Evolutionary conservation across 2,329 filamentous ascomycete species (phyloP), one percentile per base, ranked within the genome.

Genomic region (Phaeosphaeriaceae sp.): DNA sequence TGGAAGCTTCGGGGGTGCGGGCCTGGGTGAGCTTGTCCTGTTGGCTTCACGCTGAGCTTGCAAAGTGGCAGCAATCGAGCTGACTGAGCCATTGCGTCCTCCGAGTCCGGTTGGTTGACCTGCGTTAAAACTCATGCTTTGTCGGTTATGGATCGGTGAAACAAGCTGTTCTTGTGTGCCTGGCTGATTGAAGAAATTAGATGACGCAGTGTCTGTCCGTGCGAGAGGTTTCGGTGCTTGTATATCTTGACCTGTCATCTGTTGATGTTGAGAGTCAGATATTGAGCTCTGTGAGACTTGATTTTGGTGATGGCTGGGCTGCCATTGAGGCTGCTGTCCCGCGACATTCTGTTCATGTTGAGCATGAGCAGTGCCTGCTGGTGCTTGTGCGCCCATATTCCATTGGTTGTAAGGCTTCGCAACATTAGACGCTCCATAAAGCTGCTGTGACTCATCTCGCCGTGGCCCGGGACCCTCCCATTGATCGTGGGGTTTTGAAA

Each of bases 81-180:
- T 71, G 10, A 77, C 65, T 2, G 74, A 76, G 8, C 66, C 67
- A 13, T 68, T 69, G 24, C 74, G 68, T n/a, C 66, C 69, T n/a
- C 66, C 69, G 32, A 64, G 54, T 11, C 61, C 58, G 15, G 48
- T 28, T 13, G 64, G 53, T 2, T 70, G 64, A 1, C 56, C 65
- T 22, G 68, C 62, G 22, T 52, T 53, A 30, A 71, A 72, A 46
- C 64, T 70, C 49, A 72, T 65, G 42, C 68, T 73, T 9, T 73
- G 64, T 3, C 71, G 66, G 44, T 69, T 67, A 3, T 66, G 65
- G 22, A 77, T 55, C 3, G 75, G 76, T 49, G 76, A 78, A 22
- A 77, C 73, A 17, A 73, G 68, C 17, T 74, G 70, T 40, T 69
- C 74, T 42, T 70, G 67, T 11, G 71, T 70, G 51, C 67, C 75